phyloP scores from a whole-genome alignment of 129 eudicot genomes.

The Kitagawia praeruptora region DNA sequence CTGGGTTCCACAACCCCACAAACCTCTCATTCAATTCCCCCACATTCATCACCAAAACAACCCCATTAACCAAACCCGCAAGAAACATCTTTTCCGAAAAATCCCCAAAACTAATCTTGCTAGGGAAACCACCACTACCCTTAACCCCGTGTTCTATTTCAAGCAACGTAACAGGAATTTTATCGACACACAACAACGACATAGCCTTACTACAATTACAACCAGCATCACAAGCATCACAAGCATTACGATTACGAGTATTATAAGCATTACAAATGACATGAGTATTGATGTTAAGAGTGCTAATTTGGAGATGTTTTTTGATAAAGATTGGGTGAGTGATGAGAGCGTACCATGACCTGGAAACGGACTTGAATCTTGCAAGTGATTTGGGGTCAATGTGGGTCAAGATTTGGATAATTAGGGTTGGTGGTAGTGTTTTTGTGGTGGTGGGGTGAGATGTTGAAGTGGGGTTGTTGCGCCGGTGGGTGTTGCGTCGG shows the following conservation, averaged over 20 bases:
- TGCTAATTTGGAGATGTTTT: not conserved
- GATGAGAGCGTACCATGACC: not conserved
- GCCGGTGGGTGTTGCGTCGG: not conserved
- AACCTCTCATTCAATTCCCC: not conserved
- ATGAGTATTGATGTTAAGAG: not conserved
- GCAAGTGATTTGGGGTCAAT: not conserved
- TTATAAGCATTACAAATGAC: not conserved
- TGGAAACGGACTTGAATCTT: not conserved
- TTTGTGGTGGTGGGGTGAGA: too few relatives aligned
- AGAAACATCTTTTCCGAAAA: too few relatives aligned
- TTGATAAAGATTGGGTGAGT: not conserved
- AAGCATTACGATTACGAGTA: too few relatives aligned
- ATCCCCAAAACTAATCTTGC: too few relatives aligned
- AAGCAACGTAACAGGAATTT: too few relatives aligned
- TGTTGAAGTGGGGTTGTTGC: not conserved
- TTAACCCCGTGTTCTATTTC: too few relatives aligned
- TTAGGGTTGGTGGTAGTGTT: not conserved
- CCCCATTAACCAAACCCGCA: not conserved
- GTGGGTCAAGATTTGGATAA: not conserved
- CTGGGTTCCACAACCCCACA: not conserved
- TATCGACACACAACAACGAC: not conserved
- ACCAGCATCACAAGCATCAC: too few relatives aligned
- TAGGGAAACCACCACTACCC: too few relatives aligned
- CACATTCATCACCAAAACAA: not conserved
- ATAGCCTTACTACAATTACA: not conserved